A percentile compares a stretch with the other conserved stretches of the same genome.
Conservation (phyloP, 352 stramenopile species). For the Bremia lactucae region DNA sequence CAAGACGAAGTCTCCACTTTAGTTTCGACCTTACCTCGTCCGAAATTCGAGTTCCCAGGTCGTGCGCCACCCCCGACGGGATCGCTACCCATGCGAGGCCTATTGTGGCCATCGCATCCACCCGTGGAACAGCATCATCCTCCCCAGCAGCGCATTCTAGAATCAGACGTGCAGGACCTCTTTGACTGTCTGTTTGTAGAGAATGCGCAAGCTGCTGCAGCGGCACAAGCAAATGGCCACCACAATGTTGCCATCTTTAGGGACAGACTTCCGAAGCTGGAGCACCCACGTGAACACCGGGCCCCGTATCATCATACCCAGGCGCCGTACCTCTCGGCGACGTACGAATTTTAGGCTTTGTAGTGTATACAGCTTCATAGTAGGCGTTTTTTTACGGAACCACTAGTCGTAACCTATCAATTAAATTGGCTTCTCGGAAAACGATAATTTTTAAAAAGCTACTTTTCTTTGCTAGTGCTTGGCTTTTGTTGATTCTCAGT, state of each 20-base stretch:
- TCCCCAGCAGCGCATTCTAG: slow-evolving; percentile 21
- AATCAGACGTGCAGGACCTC: slow-evolving; percentile 32
- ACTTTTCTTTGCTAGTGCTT: no score
- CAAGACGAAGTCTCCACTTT: slow-evolving; percentile 1
- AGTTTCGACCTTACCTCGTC: slow-evolving; percentile 12
- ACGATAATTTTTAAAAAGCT: no score
- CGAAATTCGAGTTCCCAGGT: slow-evolving; percentile 22
- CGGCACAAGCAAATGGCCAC: slow-evolving; percentile 15
- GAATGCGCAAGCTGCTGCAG: slow-evolving; percentile 17
- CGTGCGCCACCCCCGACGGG: slow-evolving; percentile 13
- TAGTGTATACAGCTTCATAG: slow-evolving; percentile 15
- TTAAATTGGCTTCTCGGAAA: slow-evolving; percentile 2
- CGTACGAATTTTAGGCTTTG: slow-evolving; percentile 27
- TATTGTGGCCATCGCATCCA: slow-evolving; percentile 21
- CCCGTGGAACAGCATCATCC: slow-evolving; percentile 16
- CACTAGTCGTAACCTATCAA: slow-evolving; percentile 30
- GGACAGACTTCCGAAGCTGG: slow-evolving; percentile 20
- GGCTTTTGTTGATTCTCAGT: no score
- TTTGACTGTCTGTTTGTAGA: slow-evolving; percentile 38
- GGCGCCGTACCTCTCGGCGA: slow-evolving; percentile 20
- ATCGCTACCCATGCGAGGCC: slow-evolving; percentile 21
- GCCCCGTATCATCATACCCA: slow-evolving; percentile 10
- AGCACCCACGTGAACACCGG: slow-evolving; percentile 14
- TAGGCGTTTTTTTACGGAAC: slow-evolving; percentile 1
- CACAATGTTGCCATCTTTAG: slow-evolving; percentile 21